phyloP scores from a whole-genome alignment of 2,329 filamentous ascomycete species.

The Emydomyces testavorans region DNA sequence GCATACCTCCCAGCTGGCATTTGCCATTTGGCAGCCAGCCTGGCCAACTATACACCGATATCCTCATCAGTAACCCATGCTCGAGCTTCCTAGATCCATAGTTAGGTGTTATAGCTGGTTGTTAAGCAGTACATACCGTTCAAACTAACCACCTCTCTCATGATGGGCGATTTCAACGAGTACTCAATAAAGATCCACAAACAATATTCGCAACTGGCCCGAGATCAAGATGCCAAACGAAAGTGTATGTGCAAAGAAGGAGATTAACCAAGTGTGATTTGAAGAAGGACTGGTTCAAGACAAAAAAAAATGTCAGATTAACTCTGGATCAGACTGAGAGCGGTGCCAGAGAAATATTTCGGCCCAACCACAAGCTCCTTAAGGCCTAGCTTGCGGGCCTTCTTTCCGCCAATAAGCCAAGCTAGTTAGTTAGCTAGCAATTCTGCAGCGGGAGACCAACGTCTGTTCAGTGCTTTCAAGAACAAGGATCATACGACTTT shows the following conservation, averaged over 20 bases:
- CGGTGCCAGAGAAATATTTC: constrained; percentile 6
- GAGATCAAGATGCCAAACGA: background rate
- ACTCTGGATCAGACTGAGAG: no score
- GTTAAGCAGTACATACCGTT: constrained; percentile 58
- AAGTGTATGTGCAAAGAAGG: background rate
- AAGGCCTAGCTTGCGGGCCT: background rate
- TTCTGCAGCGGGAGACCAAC: no score
- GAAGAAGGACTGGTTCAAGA: no score
- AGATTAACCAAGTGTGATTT: no score
- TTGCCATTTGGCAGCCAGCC: constrained; percentile 99
- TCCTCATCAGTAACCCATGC: constrained; percentile 18
- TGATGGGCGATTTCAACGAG: constrained; percentile 37
- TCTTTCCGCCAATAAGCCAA: background rate
- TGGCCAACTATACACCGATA: constrained; percentile 65
- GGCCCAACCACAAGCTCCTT: constrained; percentile 7
- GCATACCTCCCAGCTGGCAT: constrained; percentile 99
- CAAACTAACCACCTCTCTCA: constrained; percentile 99
- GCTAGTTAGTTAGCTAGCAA: no score
- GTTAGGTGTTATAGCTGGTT: background rate
- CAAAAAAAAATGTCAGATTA: no score
- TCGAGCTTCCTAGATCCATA: background rate
- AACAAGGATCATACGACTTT: background rate
- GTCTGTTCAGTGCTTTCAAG: background rate
- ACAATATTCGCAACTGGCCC: background rate
- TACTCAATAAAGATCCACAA: background rate